These are phyloP conservation scores for Dictyostelium intermedium DNA, from an alignment of 78 protist species.

Conservation along the genomic window DNA sequence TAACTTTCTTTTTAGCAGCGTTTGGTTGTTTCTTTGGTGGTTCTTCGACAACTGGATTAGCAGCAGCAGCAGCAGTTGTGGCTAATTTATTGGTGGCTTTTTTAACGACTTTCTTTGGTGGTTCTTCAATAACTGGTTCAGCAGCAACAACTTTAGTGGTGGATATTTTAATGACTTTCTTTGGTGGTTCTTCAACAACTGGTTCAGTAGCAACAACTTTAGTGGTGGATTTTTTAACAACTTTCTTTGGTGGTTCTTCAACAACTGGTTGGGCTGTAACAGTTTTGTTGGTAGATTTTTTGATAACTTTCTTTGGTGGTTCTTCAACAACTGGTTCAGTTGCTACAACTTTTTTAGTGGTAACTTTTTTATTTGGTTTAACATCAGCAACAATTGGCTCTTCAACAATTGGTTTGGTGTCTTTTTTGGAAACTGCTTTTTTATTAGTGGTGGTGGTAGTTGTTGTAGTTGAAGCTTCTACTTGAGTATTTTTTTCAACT, in stretches of 20 bases:
- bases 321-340: not conserved
- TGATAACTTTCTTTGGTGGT: not conserved
- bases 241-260: not conserved
- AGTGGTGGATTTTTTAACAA: not conserved
- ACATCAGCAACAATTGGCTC: not conserved
- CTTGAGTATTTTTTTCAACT: not conserved
- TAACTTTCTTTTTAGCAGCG: conserved; percentile 15
- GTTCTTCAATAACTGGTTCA: not conserved
- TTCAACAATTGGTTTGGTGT: not conserved
- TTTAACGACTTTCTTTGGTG: not conserved
- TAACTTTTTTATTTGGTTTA: not conserved
- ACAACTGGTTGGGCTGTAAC: not conserved
- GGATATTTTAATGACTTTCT: not conserved
- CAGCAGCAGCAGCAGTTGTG: not conserved
- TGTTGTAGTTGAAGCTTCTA: not conserved
- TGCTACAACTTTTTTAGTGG: not conserved
- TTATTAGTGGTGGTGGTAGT: not conserved
- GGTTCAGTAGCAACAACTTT: not conserved
- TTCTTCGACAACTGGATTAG: not conserved
- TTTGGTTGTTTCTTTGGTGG: not conserved
- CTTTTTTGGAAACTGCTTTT: not conserved
- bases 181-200: not conserved
- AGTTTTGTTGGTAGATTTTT: not conserved
- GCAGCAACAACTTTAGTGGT: not conserved
- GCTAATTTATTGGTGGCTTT: not conserved